Evolutionary conservation across 176 grass and related monocot genomes (phyloP), one percentile per base, ranked within the genome.

Genomic region (Thalia dealbata): DNA sequence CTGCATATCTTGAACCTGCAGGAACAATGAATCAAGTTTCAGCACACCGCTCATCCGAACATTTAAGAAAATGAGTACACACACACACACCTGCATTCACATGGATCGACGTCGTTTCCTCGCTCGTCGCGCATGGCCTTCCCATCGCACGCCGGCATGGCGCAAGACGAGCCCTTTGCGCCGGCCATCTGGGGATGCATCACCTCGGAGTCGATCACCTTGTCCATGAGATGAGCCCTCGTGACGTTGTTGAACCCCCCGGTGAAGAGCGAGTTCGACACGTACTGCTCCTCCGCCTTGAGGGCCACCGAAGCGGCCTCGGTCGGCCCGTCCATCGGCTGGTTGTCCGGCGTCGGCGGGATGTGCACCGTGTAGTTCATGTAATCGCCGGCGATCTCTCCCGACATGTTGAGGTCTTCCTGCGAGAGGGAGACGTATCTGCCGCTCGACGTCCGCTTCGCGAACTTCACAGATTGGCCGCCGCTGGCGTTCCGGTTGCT

Each of bases 271-370:
- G 89, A 92, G 70, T 71, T 92, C 15, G 93, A 92, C 13, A 96
- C 89, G 82, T 96, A 92, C 64, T 92, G 93, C 82, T 96, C 93
- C 89, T 96, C 93, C 22, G 89, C 89, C 81, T 92, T 92, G 77
- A 81, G 72, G 0, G 93, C 93, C 66, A 97, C 87, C 6, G 93
- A 74, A 19, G 58, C 10, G 19, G 75, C 61, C 72, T 79, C 84
- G 1, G 42, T 59, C 2, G 72, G 81, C 42, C 84, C 89, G 24
- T 73, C 71, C 93, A 97, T 97, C 41, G 93, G 93, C 56, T 97
- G 93, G 73, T 97, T 97, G 85, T 97, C 93, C 6, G 93, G 93
- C 11, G 93, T 97, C 12, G 93, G 87, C 4, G 93, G 93, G 51
- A 97, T 97, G 10, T 92, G 93, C 50, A 97, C 93, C 27, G 93